Base-by-base conservation (phyloP, 148 eudicot genomes). In the Vaccinium macrocarpon region DNA sequence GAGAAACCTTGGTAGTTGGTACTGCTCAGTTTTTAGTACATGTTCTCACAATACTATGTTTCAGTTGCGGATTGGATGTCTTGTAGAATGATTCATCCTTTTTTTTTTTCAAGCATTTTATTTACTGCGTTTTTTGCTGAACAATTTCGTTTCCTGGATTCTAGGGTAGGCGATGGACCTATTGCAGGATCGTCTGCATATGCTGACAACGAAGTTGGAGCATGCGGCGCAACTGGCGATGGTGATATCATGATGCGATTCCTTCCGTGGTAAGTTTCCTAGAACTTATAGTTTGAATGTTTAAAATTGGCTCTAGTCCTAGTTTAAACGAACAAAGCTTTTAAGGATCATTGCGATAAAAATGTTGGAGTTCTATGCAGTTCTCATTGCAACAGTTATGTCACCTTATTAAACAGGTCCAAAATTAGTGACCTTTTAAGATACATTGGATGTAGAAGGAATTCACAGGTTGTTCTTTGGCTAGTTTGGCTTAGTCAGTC, bases 191-290 rank as follows among this genome's bases (percentile, higher is more conserved):
- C 99, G 84, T 90, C 98, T 14, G 93, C 98, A 66, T 96, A 96
- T 91, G 99, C 97, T 49, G 94, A 96, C 78, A 84, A 90, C 86
- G 99, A 96, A 73, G 95, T 94, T 84, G 99, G 99, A 83, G 98
- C 97, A 72, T 96, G 99, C 85, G 99, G 99, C 49, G 98, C 98
- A 79, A 96, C 97, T 78, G 99, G 99, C 19, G 99, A 96, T 84
- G 99, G 99, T 80, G 99, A 96, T 89, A 90, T 94, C 77, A 96
- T 96, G 99, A 96, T 96, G 99, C 99, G 99, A 84, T 96, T 96
- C 82, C 99, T 96, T 85, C 99, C 99, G 57, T 96, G 99, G 99
- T 95, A 91, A 19, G 42, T 27, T 80, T 73, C 71, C 52, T 49
- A 78, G 78, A n/a, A 55, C 75, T 77, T 11, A 19, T 16, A 15